These are phyloP conservation scores for Calonectria honghensis DNA, from an alignment of 2,329 filamentous ascomycete species.

Conservation along the genomic window DNA sequence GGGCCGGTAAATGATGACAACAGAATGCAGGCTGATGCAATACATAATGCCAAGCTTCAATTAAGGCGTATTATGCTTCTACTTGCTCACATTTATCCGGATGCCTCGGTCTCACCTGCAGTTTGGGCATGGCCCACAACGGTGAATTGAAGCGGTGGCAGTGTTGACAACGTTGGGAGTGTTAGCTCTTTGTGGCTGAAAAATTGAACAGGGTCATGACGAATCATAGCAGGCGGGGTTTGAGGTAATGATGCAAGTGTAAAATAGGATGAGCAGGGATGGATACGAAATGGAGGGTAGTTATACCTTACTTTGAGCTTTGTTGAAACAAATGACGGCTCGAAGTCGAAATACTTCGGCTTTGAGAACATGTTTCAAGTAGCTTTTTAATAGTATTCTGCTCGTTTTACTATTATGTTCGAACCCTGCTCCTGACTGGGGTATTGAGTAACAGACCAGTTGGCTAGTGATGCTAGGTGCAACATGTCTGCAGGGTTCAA, in stretches of 20 bases:
- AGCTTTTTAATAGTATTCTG: neutral
- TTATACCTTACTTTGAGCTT: neutral
- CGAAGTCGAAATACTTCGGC: neutral
- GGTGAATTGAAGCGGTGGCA: neutral
- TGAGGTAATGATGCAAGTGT: neutral
- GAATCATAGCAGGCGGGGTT: neutral
- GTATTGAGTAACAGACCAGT: neutral
- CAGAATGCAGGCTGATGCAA: neutral
- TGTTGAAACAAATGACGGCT: neutral
- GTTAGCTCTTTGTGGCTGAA: neutral
- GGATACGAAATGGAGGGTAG: neutral
- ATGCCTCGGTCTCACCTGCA: slow-evolving; percentile 20
- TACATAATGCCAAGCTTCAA: neutral
- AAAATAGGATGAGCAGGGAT: neutral
- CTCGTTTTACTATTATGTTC: neutral
- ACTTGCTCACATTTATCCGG: neutral
- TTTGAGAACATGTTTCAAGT: neutral
- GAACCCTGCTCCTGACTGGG: neutral
- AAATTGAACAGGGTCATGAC: neutral
- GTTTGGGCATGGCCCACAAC: neutral
- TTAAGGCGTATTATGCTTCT: neutral
- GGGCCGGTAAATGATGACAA: neutral
- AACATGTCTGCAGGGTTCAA: neutral
- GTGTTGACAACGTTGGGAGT: neutral
- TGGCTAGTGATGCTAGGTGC: neutral